These are phyloP conservation scores for Ananas comosus DNA, from an alignment of 176 grass and related monocot species.

Conservation along the genomic window DNA sequence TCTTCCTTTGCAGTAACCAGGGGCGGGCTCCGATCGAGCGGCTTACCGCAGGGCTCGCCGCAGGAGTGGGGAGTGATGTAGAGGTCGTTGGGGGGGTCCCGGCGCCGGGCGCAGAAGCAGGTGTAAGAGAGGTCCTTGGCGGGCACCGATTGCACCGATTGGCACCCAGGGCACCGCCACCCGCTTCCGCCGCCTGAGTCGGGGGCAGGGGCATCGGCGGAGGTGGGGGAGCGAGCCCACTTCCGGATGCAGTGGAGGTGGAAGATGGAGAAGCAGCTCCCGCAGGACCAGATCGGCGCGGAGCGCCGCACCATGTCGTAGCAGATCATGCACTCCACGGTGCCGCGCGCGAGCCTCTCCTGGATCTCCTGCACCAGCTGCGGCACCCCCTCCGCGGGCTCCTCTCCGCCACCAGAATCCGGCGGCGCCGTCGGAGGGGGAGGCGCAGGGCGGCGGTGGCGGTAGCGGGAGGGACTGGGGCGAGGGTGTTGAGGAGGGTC, in stretches of 20 bases:
- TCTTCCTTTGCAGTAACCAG: slow-evolving; percentile 4
- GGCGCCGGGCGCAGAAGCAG: slow-evolving; percentile 67
- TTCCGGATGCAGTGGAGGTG: slow-evolving; percentile 85
- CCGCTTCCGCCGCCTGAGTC: slow-evolving; percentile 13
- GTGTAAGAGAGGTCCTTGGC: slow-evolving; percentile 60
- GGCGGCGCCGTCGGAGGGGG: not conserved
- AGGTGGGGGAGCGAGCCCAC: slow-evolving; percentile 86
- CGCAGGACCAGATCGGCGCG: slow-evolving; percentile 80
- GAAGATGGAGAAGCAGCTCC: slow-evolving; percentile 93
- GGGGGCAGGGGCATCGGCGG: slow-evolving; percentile 20
- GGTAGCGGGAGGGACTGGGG: slow-evolving; percentile 4
- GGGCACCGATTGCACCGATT: slow-evolving; percentile 43
- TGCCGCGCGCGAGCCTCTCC: slow-evolving; percentile 61
- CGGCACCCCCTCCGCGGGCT: slow-evolving; percentile 29
- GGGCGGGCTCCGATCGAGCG: slow-evolving; percentile 28
- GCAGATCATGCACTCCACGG: slow-evolving; percentile 99
- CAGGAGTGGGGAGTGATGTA: slow-evolving; percentile 92
- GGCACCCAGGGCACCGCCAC: slow-evolving; percentile 91
- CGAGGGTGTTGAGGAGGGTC: not conserved
- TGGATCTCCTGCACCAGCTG: slow-evolving; percentile 98
- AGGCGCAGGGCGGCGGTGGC: not conserved
- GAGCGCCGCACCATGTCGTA: slow-evolving; percentile 92
- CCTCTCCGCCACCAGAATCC: not conserved
- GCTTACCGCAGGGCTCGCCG: slow-evolving; percentile 67
- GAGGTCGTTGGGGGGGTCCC: slow-evolving; percentile 60